Percentiles rank a stretch among this genome's conserved stretches.
Conservation (phyloP, 1,139 yeast species). For the Diutina sp. region DNA sequence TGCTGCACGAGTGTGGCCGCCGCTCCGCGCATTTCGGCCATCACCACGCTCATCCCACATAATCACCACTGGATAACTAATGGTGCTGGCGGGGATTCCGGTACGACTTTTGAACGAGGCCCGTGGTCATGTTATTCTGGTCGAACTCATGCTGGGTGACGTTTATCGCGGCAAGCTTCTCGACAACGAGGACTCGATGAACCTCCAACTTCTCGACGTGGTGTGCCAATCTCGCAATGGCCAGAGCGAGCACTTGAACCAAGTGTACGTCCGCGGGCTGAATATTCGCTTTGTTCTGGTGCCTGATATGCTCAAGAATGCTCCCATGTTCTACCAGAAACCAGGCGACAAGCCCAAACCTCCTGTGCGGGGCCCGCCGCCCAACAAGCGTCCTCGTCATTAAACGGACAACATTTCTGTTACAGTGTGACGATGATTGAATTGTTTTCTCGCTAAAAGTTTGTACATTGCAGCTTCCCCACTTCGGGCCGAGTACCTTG, state of each 20-base stretch:
- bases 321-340: conserved; percentile 67
- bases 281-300: conserved; percentile 74
- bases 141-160: conserved; percentile 80
- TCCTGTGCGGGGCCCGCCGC: conserved; percentile 54
- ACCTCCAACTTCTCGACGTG: conserved; percentile 74
- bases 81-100: conserved; percentile 50
- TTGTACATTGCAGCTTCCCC: no score
- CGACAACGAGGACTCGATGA: conserved; percentile 90
- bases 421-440: not conserved
- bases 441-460: no score
- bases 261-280: conserved; percentile 85
- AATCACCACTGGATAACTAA: not conserved
- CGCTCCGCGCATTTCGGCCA: no score
- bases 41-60: not conserved
- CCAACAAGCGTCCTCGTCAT: conserved; percentile 2
- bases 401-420: not conserved
- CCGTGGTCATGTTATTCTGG: conserved; percentile 73
- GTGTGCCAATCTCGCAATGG: conserved; percentile 70
- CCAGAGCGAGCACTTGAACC: conserved; percentile 61
- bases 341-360: conserved; percentile 59
- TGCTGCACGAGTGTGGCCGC: no score
- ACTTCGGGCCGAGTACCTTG: no score
- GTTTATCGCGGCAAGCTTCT: conserved; percentile 76
- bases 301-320: conserved; percentile 79
- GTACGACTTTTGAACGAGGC: conserved; percentile 82